Evolutionary conservation across 495 filamentous ascomycete genomes (phyloP).

Genomic region (Aspergillus mulundensis): DNA sequence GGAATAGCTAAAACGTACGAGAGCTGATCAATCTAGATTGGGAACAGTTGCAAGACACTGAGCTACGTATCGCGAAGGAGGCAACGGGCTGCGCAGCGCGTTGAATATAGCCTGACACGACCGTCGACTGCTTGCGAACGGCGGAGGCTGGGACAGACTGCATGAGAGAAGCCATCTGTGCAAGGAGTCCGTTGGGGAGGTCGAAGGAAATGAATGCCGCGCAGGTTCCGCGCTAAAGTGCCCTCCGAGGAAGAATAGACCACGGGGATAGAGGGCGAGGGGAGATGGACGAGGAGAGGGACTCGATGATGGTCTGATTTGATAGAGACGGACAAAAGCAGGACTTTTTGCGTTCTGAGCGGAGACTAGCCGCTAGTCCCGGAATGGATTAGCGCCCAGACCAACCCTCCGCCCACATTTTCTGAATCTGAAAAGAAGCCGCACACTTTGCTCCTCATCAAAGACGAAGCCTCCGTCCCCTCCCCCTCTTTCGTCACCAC

Average conservation of each 20-base stretch:
- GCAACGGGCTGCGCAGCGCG: slow-evolving; percentile 26
- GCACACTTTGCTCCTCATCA: slow-evolving; percentile 24
- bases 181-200: not conserved
- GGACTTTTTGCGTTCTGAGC: slow-evolving; percentile 27
- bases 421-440: slow-evolving; percentile 27
- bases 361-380: slow-evolving; percentile 23
- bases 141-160: slow-evolving; percentile 33
- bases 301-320: slow-evolving; percentile 13
- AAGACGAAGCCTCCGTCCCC: slow-evolving; percentile 12
- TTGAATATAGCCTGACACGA: slow-evolving; percentile 25
- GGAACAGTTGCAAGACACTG: slow-evolving; percentile 31
- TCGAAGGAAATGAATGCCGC: slow-evolving; percentile 3
- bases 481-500: slow-evolving; percentile 13
- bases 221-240: not conserved
- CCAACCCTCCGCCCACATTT: slow-evolving; percentile 44
- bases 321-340: slow-evolving; percentile 15
- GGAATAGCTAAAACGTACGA: slow-evolving; percentile 28
- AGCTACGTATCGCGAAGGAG: slow-evolving; percentile 33
- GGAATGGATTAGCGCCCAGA: slow-evolving; percentile 32
- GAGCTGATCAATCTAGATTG: slow-evolving; percentile 24
- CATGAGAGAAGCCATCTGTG: slow-evolving; percentile 36
- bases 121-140: slow-evolving; percentile 34
- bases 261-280: not conserved
- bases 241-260: slow-evolving; percentile 1
- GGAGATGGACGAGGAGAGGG: slow-evolving; percentile 4